Base-by-base conservation (phyloP, 1,284 basidiomycete genomes). In the Apiotrichum gracile region DNA sequence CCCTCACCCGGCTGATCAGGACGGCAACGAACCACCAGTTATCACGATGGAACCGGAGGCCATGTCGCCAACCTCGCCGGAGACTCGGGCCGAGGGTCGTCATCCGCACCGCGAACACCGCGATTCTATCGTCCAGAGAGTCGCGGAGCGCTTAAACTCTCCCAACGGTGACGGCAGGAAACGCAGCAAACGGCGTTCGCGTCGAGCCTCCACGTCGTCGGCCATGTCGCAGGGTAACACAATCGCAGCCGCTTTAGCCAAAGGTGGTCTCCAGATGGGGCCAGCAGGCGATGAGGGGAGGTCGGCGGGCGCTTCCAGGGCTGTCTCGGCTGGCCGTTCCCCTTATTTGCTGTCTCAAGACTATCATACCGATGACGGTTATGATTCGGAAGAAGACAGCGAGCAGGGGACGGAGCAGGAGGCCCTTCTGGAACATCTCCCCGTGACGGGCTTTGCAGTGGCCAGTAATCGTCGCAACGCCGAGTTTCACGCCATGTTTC, bases 401-500 rank as follows among this genome's bases (percentile, higher is more conserved):
- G 66, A 68, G 10, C 80, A 81, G 38, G 76, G 57, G 76, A 81
- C 54, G 75, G 81, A 63, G 50, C 67, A 61, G 48, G 69, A 65
- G 25, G 51, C 61, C 21, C 3, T n/a, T 10, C 61, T 65, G 22
- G 64, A 66, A 22, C 61, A 67, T 48, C 86, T 92, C 67, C 90
- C 91, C 21, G 83, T 85, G 39, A 87, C 88, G 3, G 93, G 94
- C 3, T 98, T 97, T 72, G 94, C 96, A 0, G 93, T 98, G 13
- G 94, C 94, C 8, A 96, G 90, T 72, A 91, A 86, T 64, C 91
- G 91, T 72, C 80, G 94, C 51, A 97, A 98, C 68, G 83, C 86
- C 9, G 96, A 98, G 67, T 99, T 99, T 73, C 94, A 98, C 69
- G 85, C 89, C 52, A 75, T 97, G 64, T 98, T 98, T 74, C 82